phyloP scores from a whole-genome alignment of 73 alveolate genomes.

The Paramecium sonneborni region DNA sequence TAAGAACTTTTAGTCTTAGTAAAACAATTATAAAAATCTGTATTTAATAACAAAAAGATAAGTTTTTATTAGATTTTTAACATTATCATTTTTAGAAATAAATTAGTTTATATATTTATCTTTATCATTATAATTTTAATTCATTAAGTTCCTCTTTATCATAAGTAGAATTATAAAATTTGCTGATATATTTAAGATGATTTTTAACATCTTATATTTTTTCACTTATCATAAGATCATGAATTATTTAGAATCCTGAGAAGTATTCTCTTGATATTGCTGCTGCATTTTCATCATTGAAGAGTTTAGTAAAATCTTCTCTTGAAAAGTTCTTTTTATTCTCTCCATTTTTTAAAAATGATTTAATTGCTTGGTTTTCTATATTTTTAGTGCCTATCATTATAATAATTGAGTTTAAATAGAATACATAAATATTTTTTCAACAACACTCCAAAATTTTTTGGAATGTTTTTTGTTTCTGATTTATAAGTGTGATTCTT shows the following conservation, averaged over 20 bases:
- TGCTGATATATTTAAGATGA: not conserved
- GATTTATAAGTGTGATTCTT: not conserved
- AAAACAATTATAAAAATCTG: no score
- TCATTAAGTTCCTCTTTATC: not conserved
- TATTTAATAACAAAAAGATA: no score
- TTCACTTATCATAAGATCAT: not conserved
- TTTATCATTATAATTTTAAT: constrained; percentile 1
- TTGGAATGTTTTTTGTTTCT: constrained; percentile 3
- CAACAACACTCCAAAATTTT: constrained; percentile 34
- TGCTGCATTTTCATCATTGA: not conserved
- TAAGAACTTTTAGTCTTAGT: no score
- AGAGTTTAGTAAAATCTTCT: not conserved
- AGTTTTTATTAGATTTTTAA: not conserved
- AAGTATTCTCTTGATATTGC: not conserved
- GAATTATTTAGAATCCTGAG: not conserved
- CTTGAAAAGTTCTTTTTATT: constrained; percentile 31
- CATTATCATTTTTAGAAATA: not conserved
- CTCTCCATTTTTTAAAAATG: constrained; percentile 8
- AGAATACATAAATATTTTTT: not conserved
- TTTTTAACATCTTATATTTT: constrained; percentile 28
- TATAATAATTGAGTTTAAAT: not conserved
- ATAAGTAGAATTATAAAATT: constrained; percentile 33
- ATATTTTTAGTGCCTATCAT: not conserved
- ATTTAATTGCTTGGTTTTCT: not conserved
- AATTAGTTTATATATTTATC: not conserved